Percentiles rank a stretch among this genome's conserved stretches.
phyloP scores from a whole-genome alignment of 768 basidiomycete species.

The Lanmaoa pseudosensibilis region DNA sequence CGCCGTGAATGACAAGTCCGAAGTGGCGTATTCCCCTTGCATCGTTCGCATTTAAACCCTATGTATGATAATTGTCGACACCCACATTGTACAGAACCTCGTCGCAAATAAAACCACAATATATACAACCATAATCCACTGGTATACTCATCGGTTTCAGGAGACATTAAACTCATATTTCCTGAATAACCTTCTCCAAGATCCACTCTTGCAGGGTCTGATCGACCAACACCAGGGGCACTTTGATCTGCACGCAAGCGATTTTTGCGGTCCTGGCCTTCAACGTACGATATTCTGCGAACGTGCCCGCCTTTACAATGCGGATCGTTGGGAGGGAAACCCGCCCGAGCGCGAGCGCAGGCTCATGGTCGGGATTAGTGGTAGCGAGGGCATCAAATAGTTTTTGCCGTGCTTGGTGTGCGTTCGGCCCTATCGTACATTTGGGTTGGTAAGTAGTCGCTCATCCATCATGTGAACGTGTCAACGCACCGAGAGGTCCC shows the following conservation, averaged over 20 bases:
- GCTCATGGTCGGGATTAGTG: not conserved
- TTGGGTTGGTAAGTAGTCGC: not conserved
- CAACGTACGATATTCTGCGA: slow-evolving; percentile 19
- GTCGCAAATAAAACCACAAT: not conserved
- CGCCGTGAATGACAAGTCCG: too few relatives aligned
- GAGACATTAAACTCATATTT: slow-evolving; percentile 3
- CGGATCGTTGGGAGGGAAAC: slow-evolving; percentile 22
- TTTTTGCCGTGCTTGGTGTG: not conserved
- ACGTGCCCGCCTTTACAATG: slow-evolving; percentile 21
- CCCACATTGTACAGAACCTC: too few relatives aligned
- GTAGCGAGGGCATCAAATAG: slow-evolving; percentile 10
- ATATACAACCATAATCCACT: not conserved
- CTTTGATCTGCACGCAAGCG: slow-evolving; percentile 14
- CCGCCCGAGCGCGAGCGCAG: not conserved
- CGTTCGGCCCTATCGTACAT: slow-evolving; percentile 4
- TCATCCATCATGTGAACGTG: not conserved
- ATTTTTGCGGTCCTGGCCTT: slow-evolving; percentile 2
- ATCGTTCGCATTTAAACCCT: too few relatives aligned
- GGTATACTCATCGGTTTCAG: not conserved
- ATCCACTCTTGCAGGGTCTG: slow-evolving; percentile 16
- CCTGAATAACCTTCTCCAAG: slow-evolving; percentile 13
- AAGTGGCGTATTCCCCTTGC: too few relatives aligned
- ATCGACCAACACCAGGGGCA: slow-evolving; percentile 11
- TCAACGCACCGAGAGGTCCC: slow-evolving; percentile 12
- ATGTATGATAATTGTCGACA: too few relatives aligned